These are phyloP conservation scores for Sambucus nigra DNA, from an alignment of 129 eudicot species.

Conservation along the genomic window DNA sequence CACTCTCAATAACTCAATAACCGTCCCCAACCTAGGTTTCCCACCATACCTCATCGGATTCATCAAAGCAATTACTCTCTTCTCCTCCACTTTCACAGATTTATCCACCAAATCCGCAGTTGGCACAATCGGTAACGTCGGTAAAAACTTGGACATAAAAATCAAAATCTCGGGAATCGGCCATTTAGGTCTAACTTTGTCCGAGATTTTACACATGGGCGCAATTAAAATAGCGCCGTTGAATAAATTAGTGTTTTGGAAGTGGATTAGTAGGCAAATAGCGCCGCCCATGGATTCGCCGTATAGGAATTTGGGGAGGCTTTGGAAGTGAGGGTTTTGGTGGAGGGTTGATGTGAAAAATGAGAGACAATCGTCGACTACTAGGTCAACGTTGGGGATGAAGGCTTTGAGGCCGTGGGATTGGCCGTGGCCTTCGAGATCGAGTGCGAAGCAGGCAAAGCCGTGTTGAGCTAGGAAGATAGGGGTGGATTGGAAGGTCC, in stretches of 20 bases:
- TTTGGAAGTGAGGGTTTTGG: slow-evolving; percentile 15
- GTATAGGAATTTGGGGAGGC: slow-evolving; percentile 42
- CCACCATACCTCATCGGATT: slow-evolving; percentile 81
- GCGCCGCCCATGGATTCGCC: slow-evolving; percentile 99
- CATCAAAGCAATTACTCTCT: slow-evolving; percentile 40
- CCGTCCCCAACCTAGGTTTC: slow-evolving; percentile 85
- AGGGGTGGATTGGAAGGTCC: slow-evolving; percentile 77
- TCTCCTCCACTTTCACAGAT: slow-evolving; percentile 65
- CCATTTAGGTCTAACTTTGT: slow-evolving; percentile 66
- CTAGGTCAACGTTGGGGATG: slow-evolving; percentile 60
- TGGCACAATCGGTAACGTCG: slow-evolving; percentile 78
- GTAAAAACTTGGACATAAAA: slow-evolving; percentile 48
- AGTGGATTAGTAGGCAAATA: slow-evolving; percentile 50
- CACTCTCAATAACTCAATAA: slow-evolving; percentile 51
- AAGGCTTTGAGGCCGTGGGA: slow-evolving; percentile 74
- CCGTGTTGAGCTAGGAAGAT: slow-evolving; percentile 71
- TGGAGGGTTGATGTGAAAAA: slow-evolving; percentile 31
- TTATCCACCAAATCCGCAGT: slow-evolving; percentile 66
- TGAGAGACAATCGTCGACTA: slow-evolving; percentile 48
- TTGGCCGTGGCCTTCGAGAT: slow-evolving; percentile 76
- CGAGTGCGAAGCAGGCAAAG: slow-evolving; percentile 73
- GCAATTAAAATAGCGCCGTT: slow-evolving; percentile 67
- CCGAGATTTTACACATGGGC: slow-evolving; percentile 82
- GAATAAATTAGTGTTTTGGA: slow-evolving; percentile 27
- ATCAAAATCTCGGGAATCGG: slow-evolving; percentile 72